Evolutionary conservation across 164 flowering plant genomes (phyloP).

Genomic region (Vitis riparia): DNA sequence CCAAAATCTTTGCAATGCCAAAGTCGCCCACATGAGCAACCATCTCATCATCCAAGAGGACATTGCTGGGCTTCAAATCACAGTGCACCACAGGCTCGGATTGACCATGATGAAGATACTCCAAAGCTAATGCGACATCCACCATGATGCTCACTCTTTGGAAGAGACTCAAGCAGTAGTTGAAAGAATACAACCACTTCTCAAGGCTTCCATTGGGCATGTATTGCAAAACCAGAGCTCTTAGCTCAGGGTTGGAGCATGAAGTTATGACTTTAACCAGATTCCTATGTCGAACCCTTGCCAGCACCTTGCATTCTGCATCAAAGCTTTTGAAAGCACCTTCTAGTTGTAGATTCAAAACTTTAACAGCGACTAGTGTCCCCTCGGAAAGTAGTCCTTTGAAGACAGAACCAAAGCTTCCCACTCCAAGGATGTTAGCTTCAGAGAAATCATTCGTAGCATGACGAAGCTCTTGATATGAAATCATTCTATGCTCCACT

Average conservation of each 20-base stretch:
- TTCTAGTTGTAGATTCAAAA: not conserved
- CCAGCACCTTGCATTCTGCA: not conserved
- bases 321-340: not conserved
- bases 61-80: conserved; percentile 23
- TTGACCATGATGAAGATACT: conserved; percentile 23
- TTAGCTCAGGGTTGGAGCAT: not conserved
- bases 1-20: conserved; percentile 18
- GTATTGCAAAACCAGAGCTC: not conserved
- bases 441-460: conserved; percentile 3
- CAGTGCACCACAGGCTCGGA: conserved; percentile 19
- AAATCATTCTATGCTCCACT: not conserved
- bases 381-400: not conserved
- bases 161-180: not conserved
- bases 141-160: not conserved
- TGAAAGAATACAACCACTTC: not conserved
- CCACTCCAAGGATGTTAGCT: conserved; percentile 1
- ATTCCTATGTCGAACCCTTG: not conserved
- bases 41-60: conserved; percentile 18
- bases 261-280: not conserved
- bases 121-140: conserved; percentile 2
- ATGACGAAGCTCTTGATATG: not conserved
- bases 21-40: conserved; percentile 18
- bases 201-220: conserved; percentile 1
- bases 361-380: not conserved
- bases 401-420: not conserved